Percentiles rank a stretch among this genome's conserved stretches.
phyloP scores from a whole-genome alignment of 257 asterid species.

The Solanum chiquidenum region DNA sequence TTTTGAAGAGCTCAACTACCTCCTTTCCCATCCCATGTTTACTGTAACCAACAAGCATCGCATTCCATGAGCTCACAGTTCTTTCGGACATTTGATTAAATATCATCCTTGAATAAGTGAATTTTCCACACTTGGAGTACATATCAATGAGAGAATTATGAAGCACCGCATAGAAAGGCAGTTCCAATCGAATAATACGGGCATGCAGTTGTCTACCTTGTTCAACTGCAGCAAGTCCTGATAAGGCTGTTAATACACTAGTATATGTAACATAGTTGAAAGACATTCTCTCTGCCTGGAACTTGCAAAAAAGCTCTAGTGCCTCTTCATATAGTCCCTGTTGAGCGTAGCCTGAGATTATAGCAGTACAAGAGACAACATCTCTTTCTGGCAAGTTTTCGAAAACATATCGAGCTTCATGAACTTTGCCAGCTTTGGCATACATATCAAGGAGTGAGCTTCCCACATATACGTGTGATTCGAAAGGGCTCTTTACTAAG shows the following conservation, averaged over 20 bases:
- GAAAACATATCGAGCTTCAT: slow-evolving; percentile 53
- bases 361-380: slow-evolving; percentile 70
- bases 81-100: slow-evolving; percentile 51
- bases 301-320: slow-evolving; percentile 36
- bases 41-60: slow-evolving; percentile 70
- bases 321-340: slow-evolving; percentile 67
- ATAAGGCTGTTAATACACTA: slow-evolving; percentile 50
- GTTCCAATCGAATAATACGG: slow-evolving; percentile 51
- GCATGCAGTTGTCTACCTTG: slow-evolving; percentile 74
- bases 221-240: slow-evolving; percentile 82
- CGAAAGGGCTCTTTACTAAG: slow-evolving; percentile 46
- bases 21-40: slow-evolving; percentile 63
- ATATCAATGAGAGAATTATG: slow-evolving; percentile 78
- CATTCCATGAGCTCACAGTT: slow-evolving; percentile 74
- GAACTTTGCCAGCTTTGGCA: slow-evolving; percentile 69
- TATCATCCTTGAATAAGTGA: slow-evolving; percentile 56
- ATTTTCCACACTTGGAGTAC: slow-evolving; percentile 88
- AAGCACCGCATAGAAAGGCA: slow-evolving; percentile 30
- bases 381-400: slow-evolving; percentile 59
- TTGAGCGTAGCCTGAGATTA: slow-evolving; percentile 79
- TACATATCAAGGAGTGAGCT: slow-evolving; percentile 90
- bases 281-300: slow-evolving; percentile 48
- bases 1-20: slow-evolving; percentile 44
- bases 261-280: slow-evolving; percentile 69
- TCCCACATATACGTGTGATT: slow-evolving; percentile 55